These are phyloP conservation scores for Corrigiola litoralis DNA, from an alignment of 179 eudicot species.

Conservation along the genomic window DNA sequence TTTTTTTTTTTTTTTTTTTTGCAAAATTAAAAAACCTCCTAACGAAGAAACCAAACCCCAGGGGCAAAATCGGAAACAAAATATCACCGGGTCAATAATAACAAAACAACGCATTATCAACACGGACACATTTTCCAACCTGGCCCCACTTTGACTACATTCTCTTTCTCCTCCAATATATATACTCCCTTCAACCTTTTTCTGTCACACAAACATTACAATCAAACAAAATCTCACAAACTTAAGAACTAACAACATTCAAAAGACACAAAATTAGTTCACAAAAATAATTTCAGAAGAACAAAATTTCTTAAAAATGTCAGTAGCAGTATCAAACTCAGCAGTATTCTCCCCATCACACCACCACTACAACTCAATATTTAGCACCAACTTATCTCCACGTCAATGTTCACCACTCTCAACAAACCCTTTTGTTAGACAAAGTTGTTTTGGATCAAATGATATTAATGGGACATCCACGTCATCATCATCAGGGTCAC, in stretches of 20 bases:
- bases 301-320: slow-evolving; percentile 25
- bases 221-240: not conserved
- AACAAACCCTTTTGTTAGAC: slow-evolving; percentile 18
- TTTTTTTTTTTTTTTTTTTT: not conserved
- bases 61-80: slow-evolving; percentile 3
- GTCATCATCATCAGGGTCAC: slow-evolving; percentile 15
- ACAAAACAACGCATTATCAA: not conserved
- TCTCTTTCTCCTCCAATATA: not conserved
- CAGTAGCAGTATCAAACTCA: slow-evolving; percentile 69
- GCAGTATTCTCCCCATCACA: slow-evolving; percentile 71
- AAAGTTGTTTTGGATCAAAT: no score
- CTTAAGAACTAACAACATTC: not conserved
- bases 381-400: slow-evolving; percentile 26
- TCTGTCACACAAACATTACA: not conserved
- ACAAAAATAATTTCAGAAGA: not conserved
- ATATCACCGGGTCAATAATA: not conserved
- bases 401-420: slow-evolving; percentile 1
- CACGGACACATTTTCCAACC: slow-evolving; percentile 11
- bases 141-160: slow-evolving; percentile 20
- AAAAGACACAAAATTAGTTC: not conserved
- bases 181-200: not conserved
- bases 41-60: not conserved
- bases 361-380: slow-evolving; percentile 18
- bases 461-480: no score
- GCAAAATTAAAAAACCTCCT: not conserved